These are phyloP conservation scores for Kurtzmaniella quercitrusa DNA, from an alignment of 1,139 yeast species.

Conservation along the genomic window DNA sequence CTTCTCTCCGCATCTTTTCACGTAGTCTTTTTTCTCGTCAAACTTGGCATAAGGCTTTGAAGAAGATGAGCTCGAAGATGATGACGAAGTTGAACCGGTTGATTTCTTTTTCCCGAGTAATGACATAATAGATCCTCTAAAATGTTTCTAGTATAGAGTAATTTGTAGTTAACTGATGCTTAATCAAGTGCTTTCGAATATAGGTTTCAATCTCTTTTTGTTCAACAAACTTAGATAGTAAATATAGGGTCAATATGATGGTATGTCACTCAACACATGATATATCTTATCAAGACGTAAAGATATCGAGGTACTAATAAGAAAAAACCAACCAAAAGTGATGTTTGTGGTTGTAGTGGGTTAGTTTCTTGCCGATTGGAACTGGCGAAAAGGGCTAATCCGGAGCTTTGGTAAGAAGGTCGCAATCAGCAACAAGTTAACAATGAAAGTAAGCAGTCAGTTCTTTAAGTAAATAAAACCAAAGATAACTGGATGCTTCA, in stretches of 20 bases:
- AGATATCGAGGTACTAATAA: background rate
- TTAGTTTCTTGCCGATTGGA: too few species aligned
- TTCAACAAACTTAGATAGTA: background rate
- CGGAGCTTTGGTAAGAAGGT: background rate
- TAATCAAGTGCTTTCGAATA: background rate
- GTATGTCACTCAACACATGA: background rate
- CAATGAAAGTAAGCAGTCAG: background rate
- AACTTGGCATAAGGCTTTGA: conserved; percentile 22
- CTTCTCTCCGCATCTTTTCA: conserved; percentile 34
- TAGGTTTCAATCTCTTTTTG: background rate
- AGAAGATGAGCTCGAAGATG: conserved; percentile 8
- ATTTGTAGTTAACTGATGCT: background rate
- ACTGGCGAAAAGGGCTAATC: too few species aligned
- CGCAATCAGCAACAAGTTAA: background rate
- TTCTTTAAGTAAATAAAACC: too few species aligned
- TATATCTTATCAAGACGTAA: background rate
- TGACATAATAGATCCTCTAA: conserved; percentile 9
- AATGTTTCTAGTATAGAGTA: background rate
- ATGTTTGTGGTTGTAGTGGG: background rate
- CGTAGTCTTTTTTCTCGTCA: conserved; percentile 45
- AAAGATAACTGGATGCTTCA: too few species aligned
- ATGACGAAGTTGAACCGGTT: conserved; percentile 9
- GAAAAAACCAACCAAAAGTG: background rate
- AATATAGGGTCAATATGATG: background rate
- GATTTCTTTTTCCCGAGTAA: conserved; percentile 14